Evolutionary conservation across 129 eudicot genomes (phyloP).

Genomic region (Pseudognaphalium luteoalbum): DNA sequence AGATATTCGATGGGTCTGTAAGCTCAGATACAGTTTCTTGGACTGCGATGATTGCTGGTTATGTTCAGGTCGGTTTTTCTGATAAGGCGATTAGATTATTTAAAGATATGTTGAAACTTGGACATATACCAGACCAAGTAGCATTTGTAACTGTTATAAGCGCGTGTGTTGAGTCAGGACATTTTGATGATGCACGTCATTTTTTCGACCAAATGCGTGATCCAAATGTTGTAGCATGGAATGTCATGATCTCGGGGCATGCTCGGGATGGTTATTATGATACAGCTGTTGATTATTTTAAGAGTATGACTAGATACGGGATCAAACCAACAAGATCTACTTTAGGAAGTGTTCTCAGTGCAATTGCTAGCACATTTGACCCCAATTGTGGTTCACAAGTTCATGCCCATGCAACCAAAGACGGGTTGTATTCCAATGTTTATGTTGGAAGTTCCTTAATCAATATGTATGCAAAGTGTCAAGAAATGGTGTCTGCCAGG

Average conservation of each 20-base stretch:
- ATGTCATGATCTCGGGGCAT: constrained; percentile 93
- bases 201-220: constrained; percentile 55
- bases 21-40: constrained; percentile 71
- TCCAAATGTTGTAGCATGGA: constrained; percentile 83
- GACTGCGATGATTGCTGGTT: constrained; percentile 82
- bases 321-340: constrained; percentile 75
- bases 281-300: constrained; percentile 55
- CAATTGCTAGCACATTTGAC: constrained; percentile 61
- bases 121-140: constrained; percentile 75
- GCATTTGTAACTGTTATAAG: constrained; percentile 68
- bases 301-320: constrained; percentile 54
- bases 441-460: constrained; percentile 89
- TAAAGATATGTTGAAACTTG: constrained; percentile 57
- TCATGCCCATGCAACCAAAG: constrained; percentile 76
- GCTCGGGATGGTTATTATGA: constrained; percentile 54
- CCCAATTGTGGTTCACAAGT: constrained; percentile 64
- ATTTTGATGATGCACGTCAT: constrained; percentile 61
- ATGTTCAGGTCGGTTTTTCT: constrained; percentile 55
- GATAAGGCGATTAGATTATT: constrained; percentile 59
- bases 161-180: constrained; percentile 63
- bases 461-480: constrained; percentile 90
- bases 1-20: constrained; percentile 49
- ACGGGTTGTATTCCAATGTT: constrained; percentile 75
- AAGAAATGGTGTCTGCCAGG: constrained; percentile 59
- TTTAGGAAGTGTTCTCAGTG: constrained; percentile 84